Evolutionary conservation across 148 eudicot genomes (phyloP).

Genomic region (Chenopodium album): DNA sequence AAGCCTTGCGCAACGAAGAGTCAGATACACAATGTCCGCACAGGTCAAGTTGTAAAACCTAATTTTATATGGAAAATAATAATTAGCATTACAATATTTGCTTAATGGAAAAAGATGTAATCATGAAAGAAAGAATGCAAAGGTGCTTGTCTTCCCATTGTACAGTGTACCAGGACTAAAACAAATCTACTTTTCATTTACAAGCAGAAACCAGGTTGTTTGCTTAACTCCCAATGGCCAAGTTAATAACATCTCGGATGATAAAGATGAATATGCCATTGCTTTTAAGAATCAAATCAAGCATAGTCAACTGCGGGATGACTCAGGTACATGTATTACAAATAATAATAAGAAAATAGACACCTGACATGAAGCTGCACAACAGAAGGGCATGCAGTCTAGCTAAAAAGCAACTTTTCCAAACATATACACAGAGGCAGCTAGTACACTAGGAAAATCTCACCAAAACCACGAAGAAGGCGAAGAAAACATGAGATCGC

Average conservation of each 20-base stretch:
- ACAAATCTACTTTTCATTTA: neutral
- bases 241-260: neutral
- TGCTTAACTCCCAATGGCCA: neutral
- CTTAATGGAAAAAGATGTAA: neutral
- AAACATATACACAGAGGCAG: neutral
- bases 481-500: too few species aligned
- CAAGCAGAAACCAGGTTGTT: neutral
- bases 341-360: neutral
- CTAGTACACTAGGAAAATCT: neutral
- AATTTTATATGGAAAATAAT: slow-evolving; percentile 11
- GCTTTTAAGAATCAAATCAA: neutral
- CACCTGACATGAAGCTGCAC: neutral
- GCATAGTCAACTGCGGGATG: neutral
- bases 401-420: neutral
- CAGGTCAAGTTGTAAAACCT: slow-evolving; percentile 93
- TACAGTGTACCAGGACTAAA: neutral
- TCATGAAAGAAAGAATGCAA: neutral
- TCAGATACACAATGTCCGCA: slow-evolving; percentile 90
- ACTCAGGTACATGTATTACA: neutral
- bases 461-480: neutral
- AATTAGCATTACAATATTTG: neutral
- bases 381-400: neutral
- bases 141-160: neutral
- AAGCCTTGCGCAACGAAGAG: slow-evolving; percentile 39
- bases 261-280: neutral